Percentiles rank a stretch among this genome's conserved stretches.
Conservation (phyloP, 768 basidiomycete genomes). For the Trametes punicea region DNA sequence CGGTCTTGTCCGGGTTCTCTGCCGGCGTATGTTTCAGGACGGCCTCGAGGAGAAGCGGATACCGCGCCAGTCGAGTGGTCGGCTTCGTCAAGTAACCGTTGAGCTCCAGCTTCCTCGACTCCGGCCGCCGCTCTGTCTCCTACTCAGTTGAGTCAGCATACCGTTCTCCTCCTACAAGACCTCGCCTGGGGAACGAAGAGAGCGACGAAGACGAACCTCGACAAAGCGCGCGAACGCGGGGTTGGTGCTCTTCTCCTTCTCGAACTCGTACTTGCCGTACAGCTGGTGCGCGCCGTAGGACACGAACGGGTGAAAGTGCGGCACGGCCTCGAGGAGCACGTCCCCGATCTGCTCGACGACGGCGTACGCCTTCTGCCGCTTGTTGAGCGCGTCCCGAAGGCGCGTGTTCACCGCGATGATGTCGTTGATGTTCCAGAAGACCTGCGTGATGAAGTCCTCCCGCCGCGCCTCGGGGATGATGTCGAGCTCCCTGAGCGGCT, state of each 20-base stretch:
- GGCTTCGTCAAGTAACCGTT: slow-evolving; percentile 99
- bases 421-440: slow-evolving; percentile 97
- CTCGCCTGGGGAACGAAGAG: neutral
- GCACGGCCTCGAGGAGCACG: slow-evolving; percentile 81
- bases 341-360: slow-evolving; percentile 93
- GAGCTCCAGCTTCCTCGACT: slow-evolving; percentile 93
- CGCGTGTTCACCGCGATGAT: slow-evolving; percentile 89
- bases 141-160: slow-evolving; percentile 29
- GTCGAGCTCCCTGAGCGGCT: slow-evolving; percentile 71
- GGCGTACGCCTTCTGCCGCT: slow-evolving; percentile 92
- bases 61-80: slow-evolving; percentile 94
- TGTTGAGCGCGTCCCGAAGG: slow-evolving; percentile 90
- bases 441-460: slow-evolving; percentile 85
- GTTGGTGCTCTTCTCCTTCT: slow-evolving; percentile 95
- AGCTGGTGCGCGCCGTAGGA: slow-evolving; percentile 95
- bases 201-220: slow-evolving; percentile 57
- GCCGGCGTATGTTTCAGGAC: slow-evolving; percentile 91
- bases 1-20: slow-evolving; percentile 80
- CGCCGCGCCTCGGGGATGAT: slow-evolving; percentile 75
- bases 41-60: slow-evolving; percentile 89
- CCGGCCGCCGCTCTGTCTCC: slow-evolving; percentile 89
- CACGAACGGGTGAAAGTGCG: slow-evolving; percentile 90
- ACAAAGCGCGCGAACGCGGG: slow-evolving; percentile 92
- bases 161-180: neutral
- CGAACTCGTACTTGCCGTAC: slow-evolving; percentile 98